phyloP scores from a whole-genome alignment of 768 basidiomycete species.

The Russula griseocarnosa region DNA sequence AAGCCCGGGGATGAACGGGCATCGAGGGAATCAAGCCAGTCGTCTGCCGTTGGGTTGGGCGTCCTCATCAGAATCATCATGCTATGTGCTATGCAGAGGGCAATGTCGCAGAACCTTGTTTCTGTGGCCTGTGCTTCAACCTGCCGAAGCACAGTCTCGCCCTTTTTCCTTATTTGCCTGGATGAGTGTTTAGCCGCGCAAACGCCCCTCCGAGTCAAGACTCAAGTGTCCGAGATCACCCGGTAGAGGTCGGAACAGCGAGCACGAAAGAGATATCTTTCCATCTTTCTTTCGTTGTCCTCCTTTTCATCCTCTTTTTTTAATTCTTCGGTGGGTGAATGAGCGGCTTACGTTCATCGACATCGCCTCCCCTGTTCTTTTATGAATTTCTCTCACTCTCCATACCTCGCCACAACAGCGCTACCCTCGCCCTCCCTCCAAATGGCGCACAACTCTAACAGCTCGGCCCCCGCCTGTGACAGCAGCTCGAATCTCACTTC shows the following conservation, averaged over 20 bases:
- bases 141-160: neutral
- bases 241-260: slow-evolving; percentile 7
- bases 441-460: neutral
- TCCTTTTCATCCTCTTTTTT: neutral
- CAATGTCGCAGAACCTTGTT: neutral
- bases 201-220: neutral
- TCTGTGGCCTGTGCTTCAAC: neutral
- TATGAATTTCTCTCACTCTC: neutral
- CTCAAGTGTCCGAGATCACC: slow-evolving; percentile 13
- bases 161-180: neutral
- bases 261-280: neutral
- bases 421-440: neutral
- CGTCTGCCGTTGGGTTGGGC: neutral
- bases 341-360: neutral
- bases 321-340: neutral
- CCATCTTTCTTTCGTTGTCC: neutral
- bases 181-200: neutral
- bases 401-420: neutral
- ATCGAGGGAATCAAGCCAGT: neutral
- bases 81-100: neutral
- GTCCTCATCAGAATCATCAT: neutral
- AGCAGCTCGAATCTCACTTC: neutral
- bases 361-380: neutral
- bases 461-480: neutral
- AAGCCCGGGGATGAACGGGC: neutral